A percentile compares a stretch with the other conserved stretches of the same genome.
Conservation (phyloP, 2,329 filamentous ascomycete species). For the Hypoxylon sp. region DNA sequence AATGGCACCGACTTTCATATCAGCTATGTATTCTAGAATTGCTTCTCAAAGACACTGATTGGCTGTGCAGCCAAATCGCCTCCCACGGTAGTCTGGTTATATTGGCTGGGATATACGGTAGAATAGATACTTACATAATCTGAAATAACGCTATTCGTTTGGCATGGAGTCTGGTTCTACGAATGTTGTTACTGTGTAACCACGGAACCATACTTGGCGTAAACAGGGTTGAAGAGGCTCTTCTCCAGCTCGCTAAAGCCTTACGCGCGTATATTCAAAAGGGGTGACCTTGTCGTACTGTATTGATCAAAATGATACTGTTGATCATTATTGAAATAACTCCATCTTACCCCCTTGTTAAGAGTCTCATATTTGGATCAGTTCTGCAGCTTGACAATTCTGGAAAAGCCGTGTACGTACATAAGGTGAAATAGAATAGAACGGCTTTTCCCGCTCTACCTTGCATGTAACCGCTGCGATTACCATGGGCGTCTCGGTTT, state of each 20-base stretch:
- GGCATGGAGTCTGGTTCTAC: background rate
- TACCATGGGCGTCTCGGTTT: slow-evolving; percentile 14
- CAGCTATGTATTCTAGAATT: slow-evolving; percentile 1
- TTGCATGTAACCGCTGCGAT: background rate
- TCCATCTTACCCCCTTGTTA: slow-evolving; percentile 6
- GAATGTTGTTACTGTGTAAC: slow-evolving; percentile 17
- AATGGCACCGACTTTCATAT: background rate
- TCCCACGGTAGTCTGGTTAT: background rate
- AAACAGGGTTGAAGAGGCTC: slow-evolving; percentile 10
- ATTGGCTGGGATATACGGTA: background rate
- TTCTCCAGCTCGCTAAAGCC: slow-evolving; percentile 5
- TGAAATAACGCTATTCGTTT: background rate
- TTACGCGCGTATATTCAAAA: background rate
- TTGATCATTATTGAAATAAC: slow-evolving; percentile 22
- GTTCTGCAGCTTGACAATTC: slow-evolving; percentile 19
- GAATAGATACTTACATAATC: background rate
- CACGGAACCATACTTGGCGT: background rate
- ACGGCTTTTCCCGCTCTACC: slow-evolving; percentile 18
- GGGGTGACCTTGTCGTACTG: slow-evolving; percentile 10
- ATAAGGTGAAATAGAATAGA: background rate
- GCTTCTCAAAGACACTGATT: background rate
- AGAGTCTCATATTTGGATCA: slow-evolving; percentile 12
- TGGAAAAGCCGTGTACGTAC: slow-evolving; percentile 9
- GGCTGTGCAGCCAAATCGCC: background rate
- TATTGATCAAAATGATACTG: slow-evolving; percentile 6